Evolutionary conservation across 176 grass and related monocot genomes (phyloP), one percentile per base, ranked within the genome.

Genomic region (maize (Zea mays)): DNA sequence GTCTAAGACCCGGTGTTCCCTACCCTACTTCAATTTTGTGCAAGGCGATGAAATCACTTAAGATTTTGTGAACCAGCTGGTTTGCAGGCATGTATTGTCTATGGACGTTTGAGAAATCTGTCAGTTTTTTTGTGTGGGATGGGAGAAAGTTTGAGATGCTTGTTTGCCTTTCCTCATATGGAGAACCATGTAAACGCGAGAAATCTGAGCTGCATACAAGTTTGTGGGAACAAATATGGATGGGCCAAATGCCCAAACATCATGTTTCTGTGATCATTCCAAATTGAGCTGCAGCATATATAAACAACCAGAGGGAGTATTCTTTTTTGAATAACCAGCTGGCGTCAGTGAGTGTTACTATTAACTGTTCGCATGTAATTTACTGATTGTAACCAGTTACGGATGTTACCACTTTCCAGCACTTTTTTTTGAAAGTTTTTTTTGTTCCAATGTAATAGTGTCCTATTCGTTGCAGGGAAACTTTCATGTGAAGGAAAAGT

Each of bases 401-500:
- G 54, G 62, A 76, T 10, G 0, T 45, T 33, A 27, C 44, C 46
- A 46, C 56, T 81, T 71, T 46, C 7, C 50, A 64, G 72, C n/a
- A 43, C 13, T 14, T 76, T 12, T 74, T 85, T 17, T 2, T 21
- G 3, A 76, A 13, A 11, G 15, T 1, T 38, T 16, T 69, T 76
- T 50, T 8, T 15, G n/a, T 47, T 48, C 33, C 41, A 55, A 8
- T 2, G 65, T 21, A n/a, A n/a, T 76, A 70, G 4, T 40, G 38
- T 34, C 19, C 19, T 72, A 11, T 77, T 42, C 76, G 68, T 77
- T 84, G 36, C 47, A 97, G 91, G 86, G 45, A 93, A 97, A 69
- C 87, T 91, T 69, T 90, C 89, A 49, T 74, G 90, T 10, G 91
- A 97, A 88, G 94, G 91, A 66, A 93, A 90, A 81, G 91, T 93